Evolutionary conservation across 2,329 filamentous ascomycete genomes (phyloP).

Genomic region (Calonectria pseudoreteaudii): DNA sequence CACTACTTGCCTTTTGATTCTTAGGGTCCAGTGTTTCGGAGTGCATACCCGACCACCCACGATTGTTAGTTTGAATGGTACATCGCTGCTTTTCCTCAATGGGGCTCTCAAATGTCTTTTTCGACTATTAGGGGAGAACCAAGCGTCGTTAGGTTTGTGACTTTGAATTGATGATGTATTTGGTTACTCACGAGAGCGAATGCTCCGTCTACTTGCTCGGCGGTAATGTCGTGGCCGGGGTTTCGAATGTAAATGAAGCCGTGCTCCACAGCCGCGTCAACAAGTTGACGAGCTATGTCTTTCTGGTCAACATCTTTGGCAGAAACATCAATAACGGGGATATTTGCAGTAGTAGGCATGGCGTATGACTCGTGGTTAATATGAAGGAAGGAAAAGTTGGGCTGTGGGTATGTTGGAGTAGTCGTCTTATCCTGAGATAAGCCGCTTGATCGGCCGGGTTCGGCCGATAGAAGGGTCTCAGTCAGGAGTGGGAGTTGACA

Average conservation of each 20-base stretch:
- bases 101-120: constrained; percentile 77
- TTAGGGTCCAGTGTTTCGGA: constrained; percentile 88
- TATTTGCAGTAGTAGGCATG: constrained; percentile 56
- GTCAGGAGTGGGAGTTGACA: not conserved
- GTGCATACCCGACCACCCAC: constrained; percentile 90
- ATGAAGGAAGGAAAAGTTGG: not conserved
- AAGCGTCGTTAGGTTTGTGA: not conserved
- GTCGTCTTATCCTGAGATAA: constrained; percentile 19
- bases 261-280: constrained; percentile 83
- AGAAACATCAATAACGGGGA: constrained; percentile 86
- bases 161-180: not conserved
- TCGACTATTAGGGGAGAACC: constrained; percentile 59
- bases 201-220: constrained; percentile 73
- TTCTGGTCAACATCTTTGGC: constrained; percentile 57
- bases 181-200: constrained; percentile 75
- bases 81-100: constrained; percentile 79
- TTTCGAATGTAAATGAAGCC: constrained; percentile 93
- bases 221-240: constrained; percentile 75
- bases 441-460: constrained; percentile 14
- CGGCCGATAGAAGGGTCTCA: constrained; percentile 15
- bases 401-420: not conserved
- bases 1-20: constrained; percentile 74
- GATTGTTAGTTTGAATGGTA: constrained; percentile 83
- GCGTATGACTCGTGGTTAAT: not conserved
- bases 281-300: constrained; percentile 74